phyloP scores from a whole-genome alignment of 345 rosid species.

The Balakata baccata region DNA sequence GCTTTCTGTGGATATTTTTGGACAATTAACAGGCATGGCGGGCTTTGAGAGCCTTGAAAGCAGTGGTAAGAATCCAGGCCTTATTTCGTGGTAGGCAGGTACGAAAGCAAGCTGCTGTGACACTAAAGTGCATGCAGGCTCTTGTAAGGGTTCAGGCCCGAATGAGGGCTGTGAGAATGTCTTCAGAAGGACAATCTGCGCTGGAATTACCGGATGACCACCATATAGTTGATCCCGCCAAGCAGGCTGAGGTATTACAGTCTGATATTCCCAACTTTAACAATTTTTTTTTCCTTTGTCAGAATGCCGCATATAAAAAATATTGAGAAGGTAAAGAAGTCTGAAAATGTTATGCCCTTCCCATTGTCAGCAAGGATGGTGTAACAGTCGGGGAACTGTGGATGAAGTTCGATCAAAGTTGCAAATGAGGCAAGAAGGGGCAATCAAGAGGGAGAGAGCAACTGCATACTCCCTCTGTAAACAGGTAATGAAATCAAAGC shows the following conservation, averaged over 20 bases:
- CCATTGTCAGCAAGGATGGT: constrained; percentile 63
- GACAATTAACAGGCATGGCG: constrained; percentile 62
- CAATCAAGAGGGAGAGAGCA: constrained; percentile 90
- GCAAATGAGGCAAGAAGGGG: constrained; percentile 73
- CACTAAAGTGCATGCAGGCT: constrained; percentile 95
- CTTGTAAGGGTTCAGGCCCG: constrained; percentile 85
- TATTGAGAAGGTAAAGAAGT: not conserved
- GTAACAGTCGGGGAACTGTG: constrained; percentile 55
- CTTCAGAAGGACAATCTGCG: constrained; percentile 40
- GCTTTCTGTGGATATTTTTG: not conserved
- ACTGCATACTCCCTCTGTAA: constrained; percentile 62
- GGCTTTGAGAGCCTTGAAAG: constrained; percentile 79
- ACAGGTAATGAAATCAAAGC: constrained; percentile 47
- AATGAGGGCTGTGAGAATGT: constrained; percentile 39
- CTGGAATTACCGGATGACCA: constrained; percentile 24
- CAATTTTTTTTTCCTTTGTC: not conserved
- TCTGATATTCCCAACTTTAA: not conserved
- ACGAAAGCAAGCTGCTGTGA: constrained; percentile 85
- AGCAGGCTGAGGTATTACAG: constrained; percentile 66
- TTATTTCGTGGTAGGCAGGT: constrained; percentile 79
- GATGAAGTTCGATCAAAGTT: constrained; percentile 64
- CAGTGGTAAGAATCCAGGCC: constrained; percentile 88
- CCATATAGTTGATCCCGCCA: constrained; percentile 38
- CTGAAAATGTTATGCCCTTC: not conserved
- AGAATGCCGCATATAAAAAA: not conserved